Percentiles rank a stretch among this genome's conserved stretches.
Evolutionary conservation across 2,329 filamentous ascomycete genomes (phyloP).

Genomic region (Cladobotryum protrusum): DNA sequence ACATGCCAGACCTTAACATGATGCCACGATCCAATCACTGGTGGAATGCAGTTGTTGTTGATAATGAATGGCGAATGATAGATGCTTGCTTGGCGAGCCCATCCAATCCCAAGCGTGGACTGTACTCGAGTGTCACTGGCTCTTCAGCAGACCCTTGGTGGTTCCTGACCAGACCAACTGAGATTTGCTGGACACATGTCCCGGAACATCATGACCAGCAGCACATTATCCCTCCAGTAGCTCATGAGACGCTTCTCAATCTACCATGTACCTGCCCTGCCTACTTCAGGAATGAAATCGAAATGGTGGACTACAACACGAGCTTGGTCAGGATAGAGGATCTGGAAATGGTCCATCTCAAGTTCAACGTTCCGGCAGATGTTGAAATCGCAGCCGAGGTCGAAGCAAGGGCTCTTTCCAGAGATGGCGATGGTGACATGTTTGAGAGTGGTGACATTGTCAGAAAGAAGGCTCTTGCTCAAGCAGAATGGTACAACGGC

Average conservation of each 20-base stretch:
- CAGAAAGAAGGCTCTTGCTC: slow-evolving; percentile 78
- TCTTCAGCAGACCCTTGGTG: slow-evolving; percentile 80
- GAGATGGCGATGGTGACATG: slow-evolving; percentile 81
- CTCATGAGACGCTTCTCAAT: slow-evolving; percentile 78
- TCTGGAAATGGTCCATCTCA: slow-evolving; percentile 86
- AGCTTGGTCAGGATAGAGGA: slow-evolving; percentile 80
- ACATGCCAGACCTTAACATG: slow-evolving; percentile 71
- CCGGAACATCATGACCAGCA: slow-evolving; percentile 83
- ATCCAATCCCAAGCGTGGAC: slow-evolving; percentile 72
- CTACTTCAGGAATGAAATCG: slow-evolving; percentile 76
- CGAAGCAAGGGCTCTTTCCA: slow-evolving; percentile 72
- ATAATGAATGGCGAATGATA: slow-evolving; percentile 94
- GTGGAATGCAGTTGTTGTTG: slow-evolving; percentile 93
- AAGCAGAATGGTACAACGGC: slow-evolving; percentile 85
- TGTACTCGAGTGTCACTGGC: slow-evolving; percentile 68
- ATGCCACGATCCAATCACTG: slow-evolving; percentile 90
- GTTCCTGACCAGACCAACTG: slow-evolving; percentile 82
- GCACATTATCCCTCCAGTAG: slow-evolving; percentile 83
- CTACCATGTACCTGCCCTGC: slow-evolving; percentile 80
- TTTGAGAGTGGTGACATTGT: slow-evolving; percentile 88
- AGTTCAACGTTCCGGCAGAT: slow-evolving; percentile 80
- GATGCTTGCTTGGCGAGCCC: slow-evolving; percentile 89
- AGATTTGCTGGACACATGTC: slow-evolving; percentile 94
- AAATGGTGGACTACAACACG: slow-evolving; percentile 87
- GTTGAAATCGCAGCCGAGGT: slow-evolving; percentile 91